Base-by-base conservation (phyloP, 176 grass and related monocot genomes). In the Phoenix roebelenii region DNA sequence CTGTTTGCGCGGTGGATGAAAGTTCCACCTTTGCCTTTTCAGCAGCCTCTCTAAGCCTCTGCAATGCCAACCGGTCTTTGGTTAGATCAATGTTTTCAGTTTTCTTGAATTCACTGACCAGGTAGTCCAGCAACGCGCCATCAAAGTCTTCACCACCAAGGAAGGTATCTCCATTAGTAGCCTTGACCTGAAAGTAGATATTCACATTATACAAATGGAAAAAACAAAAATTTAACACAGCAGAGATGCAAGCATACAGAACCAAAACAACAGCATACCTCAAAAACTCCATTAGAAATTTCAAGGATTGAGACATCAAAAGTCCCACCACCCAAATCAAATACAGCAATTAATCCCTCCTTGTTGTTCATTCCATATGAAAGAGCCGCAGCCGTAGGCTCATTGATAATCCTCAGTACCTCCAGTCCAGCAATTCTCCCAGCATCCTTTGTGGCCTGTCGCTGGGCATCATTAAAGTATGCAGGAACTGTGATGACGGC, bases 351-450 rank as follows among this genome's bases (percentile, higher is more conserved):
- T 55, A 98, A 61, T 56, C 94, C 94, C 71, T 98, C 94, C 66
- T 98, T 98, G 79, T 98, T 85, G 74, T 98, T 98, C 94, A 98
- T 98, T 64, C 94, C 94, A 79, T 98, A 98, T 2, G 94, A 98
- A 18, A 98, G 72, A 71, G 94, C 94, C 26, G 94, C 94, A 0
- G 94, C 88, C 9, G 94, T 98, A 20, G 94, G 94, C 65, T 98
- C 94, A 63, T 98, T 98, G 63, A 98, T 98, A 59, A 98, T 98
- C 79, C 94, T 98, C 65, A 89, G 22, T 54, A 98, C 94, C 25
- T 95, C 85, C 65, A 95, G 50, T 60, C 89, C 89, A 74, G 89
- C 89, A 74, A 95, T 95, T 68, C 81, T 85, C 73, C 85, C 85
- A 60, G 89, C 89, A 89, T 95, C 89, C 74, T 95, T 95, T 25